A percentile compares a stretch with the other conserved stretches of the same genome.
phyloP scores from a whole-genome alignment of 108 stramenopile genomes.

The Cyclotella cryptica region DNA sequence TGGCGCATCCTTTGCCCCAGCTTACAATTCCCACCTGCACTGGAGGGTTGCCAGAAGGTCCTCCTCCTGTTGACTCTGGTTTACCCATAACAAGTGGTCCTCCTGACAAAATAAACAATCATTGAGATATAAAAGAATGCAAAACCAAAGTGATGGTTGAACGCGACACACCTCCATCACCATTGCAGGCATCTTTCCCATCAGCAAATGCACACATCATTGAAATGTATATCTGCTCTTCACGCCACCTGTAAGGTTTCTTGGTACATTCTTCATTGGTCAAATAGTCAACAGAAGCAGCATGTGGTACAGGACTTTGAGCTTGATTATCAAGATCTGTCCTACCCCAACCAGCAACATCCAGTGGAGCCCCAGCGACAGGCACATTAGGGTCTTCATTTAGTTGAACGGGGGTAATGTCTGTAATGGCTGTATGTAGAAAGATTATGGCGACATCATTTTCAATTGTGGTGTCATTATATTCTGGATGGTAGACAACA shows the following conservation, averaged over 20 bases:
- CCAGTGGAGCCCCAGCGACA: background rate
- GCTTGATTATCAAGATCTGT: background rate
- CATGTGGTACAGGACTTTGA: background rate
- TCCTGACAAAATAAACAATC: background rate
- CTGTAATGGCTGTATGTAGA: background rate
- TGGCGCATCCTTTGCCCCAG: background rate
- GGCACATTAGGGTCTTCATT: conserved; percentile 12
- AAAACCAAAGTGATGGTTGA: too few relatives aligned
- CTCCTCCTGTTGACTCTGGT: background rate
- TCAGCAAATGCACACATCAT: background rate
- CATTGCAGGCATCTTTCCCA: background rate
- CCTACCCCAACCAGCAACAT: conserved; percentile 11
- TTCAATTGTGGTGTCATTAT: background rate
- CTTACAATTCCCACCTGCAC: conserved; percentile 13
- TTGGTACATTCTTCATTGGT: conserved; percentile 1
- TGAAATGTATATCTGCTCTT: background rate
- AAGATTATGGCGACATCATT: conserved; percentile 6
- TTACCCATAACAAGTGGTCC: background rate
- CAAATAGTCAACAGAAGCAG: background rate
- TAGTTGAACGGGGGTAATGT: background rate
- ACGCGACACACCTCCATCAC: background rate
- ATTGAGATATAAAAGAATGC: too few relatives aligned
- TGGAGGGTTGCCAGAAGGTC: background rate
- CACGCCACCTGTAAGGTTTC: conserved; percentile 1
- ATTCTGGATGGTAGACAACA: conserved; percentile 7